Evolutionary conservation across 352 stramenopile species (phyloP), one percentile per base, ranked within the genome.

Genomic region (Globisporangium irregulare): DNA sequence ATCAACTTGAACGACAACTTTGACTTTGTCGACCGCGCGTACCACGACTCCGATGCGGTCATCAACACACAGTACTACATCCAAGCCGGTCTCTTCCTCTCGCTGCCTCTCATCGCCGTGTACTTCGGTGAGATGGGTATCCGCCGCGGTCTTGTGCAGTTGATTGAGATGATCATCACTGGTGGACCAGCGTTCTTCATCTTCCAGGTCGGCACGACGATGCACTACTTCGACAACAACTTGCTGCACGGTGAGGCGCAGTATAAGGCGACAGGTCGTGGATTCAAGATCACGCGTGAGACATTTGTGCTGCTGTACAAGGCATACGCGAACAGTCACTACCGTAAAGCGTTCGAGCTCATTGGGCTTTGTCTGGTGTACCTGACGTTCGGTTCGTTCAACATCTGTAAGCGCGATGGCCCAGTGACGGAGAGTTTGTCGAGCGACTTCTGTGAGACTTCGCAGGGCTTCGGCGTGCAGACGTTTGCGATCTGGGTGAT

Each of bases 31-130:
- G 61, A 80, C 22, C 86, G 86, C 34, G 86, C 85, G 18, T 91
- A 81, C 64, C 22, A 77, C 18, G 84, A 94, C 55, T 70, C 78
- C 64, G 75, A 92, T 53, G 74, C 79, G 3, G 75, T 93, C 9
- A 80, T 92, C 68, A 94, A 94, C 71, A 94, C 86, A 5, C 86
- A 94, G 77, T 94, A 87, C 71, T 92, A 92, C 70, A 92, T 94
- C 57, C 86, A 94, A 55, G 85, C 85, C 6, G 86, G 86, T 75
- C 57, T 90, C 56, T 93, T 94, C 66, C 73, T 94, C n/a, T 90
- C 80, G 59, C 64, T 94, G 59, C 86, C 86, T 10, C 61, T 94
- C 46, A 90, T 94, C 61, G 79, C 73, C 51, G 82, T 93, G 4
- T 93, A 93, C 74, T 93, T 94, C 58, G 84, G 82, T 34, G 86